phyloP scores from a whole-genome alignment of 495 filamentous ascomycete species.

The Penicillium angulare region DNA sequence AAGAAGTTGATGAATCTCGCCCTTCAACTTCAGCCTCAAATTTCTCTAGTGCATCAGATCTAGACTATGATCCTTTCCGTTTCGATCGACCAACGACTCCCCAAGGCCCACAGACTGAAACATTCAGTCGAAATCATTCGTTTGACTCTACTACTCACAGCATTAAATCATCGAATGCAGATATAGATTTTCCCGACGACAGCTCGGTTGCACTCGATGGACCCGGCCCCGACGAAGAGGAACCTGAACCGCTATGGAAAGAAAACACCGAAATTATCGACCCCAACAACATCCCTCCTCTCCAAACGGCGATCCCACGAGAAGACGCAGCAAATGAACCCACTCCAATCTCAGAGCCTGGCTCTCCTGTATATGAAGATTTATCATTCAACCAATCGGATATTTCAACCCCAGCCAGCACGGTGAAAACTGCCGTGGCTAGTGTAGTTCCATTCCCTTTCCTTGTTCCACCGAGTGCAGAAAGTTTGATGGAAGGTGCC shows the following conservation, averaged over 20 bases:
- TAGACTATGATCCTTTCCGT: constrained; percentile 47
- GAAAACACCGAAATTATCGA: constrained; percentile 6
- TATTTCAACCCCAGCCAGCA: not conserved
- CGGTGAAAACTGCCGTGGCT: constrained; percentile 1
- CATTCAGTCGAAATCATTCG: constrained; percentile 13
- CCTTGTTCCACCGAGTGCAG: constrained; percentile 31
- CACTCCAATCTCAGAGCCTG: constrained; percentile 21
- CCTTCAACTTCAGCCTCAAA: constrained; percentile 43
- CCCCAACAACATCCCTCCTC: constrained; percentile 6
- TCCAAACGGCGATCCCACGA: constrained; percentile 15
- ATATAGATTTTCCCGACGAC: not conserved
- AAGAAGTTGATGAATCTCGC: constrained; percentile 30
- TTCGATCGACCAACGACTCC: constrained; percentile 41
- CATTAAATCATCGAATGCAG: not conserved
- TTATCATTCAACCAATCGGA: constrained; percentile 23
- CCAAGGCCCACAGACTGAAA: constrained; percentile 5
- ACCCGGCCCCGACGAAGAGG: constrained; percentile 44
- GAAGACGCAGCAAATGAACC: constrained; percentile 7
- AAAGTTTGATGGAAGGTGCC: constrained; percentile 34
- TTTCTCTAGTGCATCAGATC: constrained; percentile 35
- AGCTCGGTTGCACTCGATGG: constrained; percentile 30
- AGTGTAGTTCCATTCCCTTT: constrained; percentile 30
- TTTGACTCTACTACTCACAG: constrained; percentile 6
- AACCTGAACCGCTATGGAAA: constrained; percentile 21
- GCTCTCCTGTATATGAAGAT: constrained; percentile 30